Conservation (phyloP, 2,329 filamentous ascomycete genomes). For the Verticillium isaacii region DNA sequence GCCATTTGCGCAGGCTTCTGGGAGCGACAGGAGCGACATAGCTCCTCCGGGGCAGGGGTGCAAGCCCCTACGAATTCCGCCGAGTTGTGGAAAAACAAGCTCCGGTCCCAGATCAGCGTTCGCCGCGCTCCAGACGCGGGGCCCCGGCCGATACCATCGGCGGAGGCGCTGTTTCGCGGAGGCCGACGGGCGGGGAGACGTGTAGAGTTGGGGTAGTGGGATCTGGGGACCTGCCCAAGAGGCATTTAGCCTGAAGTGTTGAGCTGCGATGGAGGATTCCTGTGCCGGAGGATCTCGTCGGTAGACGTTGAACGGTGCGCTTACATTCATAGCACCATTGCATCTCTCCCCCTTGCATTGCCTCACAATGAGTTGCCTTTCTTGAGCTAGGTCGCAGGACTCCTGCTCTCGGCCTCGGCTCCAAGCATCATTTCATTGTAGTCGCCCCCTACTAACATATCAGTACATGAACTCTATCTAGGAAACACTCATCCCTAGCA, state of each 20-base stretch:
- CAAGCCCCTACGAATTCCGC: neutral
- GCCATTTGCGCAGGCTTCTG: neutral
- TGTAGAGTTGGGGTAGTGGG: neutral
- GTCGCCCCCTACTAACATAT: neutral
- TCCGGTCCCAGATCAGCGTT: neutral
- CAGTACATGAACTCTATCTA: neutral
- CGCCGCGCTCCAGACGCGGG: neutral
- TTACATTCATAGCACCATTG: neutral
- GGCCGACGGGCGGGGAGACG: neutral
- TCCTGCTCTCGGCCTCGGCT: neutral
- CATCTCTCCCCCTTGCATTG: no score
- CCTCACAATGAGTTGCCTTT: no score
- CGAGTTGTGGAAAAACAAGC: constrained; percentile 2
- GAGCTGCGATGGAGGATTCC: neutral
- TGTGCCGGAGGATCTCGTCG: neutral
- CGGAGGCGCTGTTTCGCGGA: neutral
- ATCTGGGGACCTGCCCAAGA: neutral
- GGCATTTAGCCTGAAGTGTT: neutral
- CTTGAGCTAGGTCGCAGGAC: no score
- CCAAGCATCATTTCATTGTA: neutral
- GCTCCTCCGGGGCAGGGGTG: neutral
- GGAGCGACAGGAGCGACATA: neutral
- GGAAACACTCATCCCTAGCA: neutral
- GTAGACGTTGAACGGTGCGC: neutral
- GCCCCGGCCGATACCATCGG: neutral